These are phyloP conservation scores for Nissolia schottii DNA, from an alignment of 306 rosid genomes.

Conservation along the genomic window DNA sequence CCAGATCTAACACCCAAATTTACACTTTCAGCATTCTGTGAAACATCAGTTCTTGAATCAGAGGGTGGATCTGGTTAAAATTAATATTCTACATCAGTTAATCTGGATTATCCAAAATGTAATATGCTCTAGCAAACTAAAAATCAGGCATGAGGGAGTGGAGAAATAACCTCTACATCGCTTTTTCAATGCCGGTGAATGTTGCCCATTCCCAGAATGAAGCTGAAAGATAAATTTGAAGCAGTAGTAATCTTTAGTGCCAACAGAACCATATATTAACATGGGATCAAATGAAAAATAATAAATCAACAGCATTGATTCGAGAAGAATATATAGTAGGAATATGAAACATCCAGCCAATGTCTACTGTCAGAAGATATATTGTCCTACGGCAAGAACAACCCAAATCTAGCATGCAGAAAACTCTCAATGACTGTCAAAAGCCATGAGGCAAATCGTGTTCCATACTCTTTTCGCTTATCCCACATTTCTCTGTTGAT, in stretches of 20 bases:
- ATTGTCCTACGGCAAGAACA: background rate
- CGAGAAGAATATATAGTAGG: background rate
- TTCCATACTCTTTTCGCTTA: background rate
- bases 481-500: background rate
- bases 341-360: slow-evolving; percentile 22
- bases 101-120: slow-evolving; percentile 12
- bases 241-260: slow-evolving; percentile 3
- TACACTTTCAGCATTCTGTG: slow-evolving; percentile 45
- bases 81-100: slow-evolving; percentile 16
- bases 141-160: slow-evolving; percentile 9
- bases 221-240: slow-evolving; percentile 56
- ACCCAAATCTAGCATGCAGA: slow-evolving; percentile 7
- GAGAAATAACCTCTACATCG: slow-evolving; percentile 50
- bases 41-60: slow-evolving; percentile 39
- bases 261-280: slow-evolving; percentile 13
- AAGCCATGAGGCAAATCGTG: background rate
- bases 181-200: slow-evolving; percentile 55
- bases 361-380: background rate
- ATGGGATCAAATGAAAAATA: slow-evolving; percentile 14
- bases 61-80: slow-evolving; percentile 34
- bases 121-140: slow-evolving; percentile 19
- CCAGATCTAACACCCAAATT: slow-evolving; percentile 41
- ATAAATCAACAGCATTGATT: background rate
- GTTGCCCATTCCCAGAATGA: slow-evolving; percentile 64
- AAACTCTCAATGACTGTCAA: background rate